Evolutionary conservation across 1,284 basidiomycete genomes (phyloP), one percentile per base, ranked within the genome.

Genomic region (Melampsora medusae): DNA sequence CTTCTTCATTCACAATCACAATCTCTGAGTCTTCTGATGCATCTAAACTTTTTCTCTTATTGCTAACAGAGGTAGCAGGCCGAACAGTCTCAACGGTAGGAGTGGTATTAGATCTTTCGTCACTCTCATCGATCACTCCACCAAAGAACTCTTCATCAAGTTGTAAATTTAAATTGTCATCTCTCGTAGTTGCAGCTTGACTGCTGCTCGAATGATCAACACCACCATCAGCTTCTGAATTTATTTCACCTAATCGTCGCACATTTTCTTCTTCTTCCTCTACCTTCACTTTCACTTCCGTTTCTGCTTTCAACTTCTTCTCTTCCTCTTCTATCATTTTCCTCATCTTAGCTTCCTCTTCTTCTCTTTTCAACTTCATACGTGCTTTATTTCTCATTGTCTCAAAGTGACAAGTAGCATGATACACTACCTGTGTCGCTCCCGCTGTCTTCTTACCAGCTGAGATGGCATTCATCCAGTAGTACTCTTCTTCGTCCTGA

Each of bases 321-420:
- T 33, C 59, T 46, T 60, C 59, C 59, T 50, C 42, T 48, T 60
- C 53, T 6, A 28, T 72, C 50, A 17, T 31, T 46, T 33, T 72
- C 33, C 62, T 72, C 46, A 72, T 38, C 35, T 61, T 42, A 31
- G 61, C 62, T 48, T 72, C 69, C 48, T 62, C 60, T 19, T 62
- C 59, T 53, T 72, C 69, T 25, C 46, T 60, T 38, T 65, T 72
- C 19, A 72, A 62, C 48, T 53, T 64, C 60, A 72, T 72, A 14
- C 61, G 59, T 3, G 69, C 69, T 33, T 72, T 72, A 33, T 72
- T 72, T 50, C 60, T 35, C 28, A 72, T 72, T 17, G 72, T 74
- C 65, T 74, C 72, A 56, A 67, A 74, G 38, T 74, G 72, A 67
- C 72, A 74, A 5, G 72, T 74, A 7, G 72, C 72, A 50, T 74